phyloP scores from a whole-genome alignment of 495 filamentous ascomycete genomes.

The Trichoderma parareesei region DNA sequence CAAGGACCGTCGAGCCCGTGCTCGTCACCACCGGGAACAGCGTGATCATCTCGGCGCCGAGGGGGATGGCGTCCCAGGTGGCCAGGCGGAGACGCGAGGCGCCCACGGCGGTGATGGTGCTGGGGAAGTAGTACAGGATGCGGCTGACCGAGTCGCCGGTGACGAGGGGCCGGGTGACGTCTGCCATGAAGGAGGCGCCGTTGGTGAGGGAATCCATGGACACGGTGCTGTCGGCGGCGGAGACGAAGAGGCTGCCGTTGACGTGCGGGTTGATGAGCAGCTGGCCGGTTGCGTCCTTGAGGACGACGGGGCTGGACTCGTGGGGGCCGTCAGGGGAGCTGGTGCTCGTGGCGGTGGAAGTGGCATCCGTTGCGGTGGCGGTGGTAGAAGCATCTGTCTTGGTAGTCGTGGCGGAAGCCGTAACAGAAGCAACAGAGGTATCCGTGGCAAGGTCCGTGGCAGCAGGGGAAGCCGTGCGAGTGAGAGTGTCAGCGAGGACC shows the following conservation, averaged over 20 bases:
- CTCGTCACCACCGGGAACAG: not conserved
- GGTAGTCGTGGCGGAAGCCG: not conserved
- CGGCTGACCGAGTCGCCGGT: not conserved
- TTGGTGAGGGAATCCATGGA: not conserved
- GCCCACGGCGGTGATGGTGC: not conserved
- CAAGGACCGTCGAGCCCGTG: not conserved
- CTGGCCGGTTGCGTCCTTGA: not conserved
- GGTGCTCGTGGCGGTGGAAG: not conserved
- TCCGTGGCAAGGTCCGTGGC: not conserved
- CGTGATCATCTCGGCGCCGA: not conserved
- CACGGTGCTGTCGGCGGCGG: not conserved
- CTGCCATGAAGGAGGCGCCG: slow-evolving; percentile 10
- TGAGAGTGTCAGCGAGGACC: not conserved
- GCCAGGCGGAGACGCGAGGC: slow-evolving; percentile 6
- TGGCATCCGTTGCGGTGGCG: not conserved
- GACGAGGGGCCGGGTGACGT: not conserved
- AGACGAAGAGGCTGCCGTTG: not conserved
- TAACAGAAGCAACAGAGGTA: not conserved
- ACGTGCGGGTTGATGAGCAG: not conserved
- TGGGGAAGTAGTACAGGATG: slow-evolving; percentile 6
- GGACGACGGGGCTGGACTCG: not conserved
- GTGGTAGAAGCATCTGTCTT: not conserved
- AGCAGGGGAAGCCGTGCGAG: not conserved
- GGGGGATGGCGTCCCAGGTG: not conserved
- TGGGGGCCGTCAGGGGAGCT: not conserved